phyloP scores from a whole-genome alignment of 257 asterid species.

The Coffea canephora region DNA sequence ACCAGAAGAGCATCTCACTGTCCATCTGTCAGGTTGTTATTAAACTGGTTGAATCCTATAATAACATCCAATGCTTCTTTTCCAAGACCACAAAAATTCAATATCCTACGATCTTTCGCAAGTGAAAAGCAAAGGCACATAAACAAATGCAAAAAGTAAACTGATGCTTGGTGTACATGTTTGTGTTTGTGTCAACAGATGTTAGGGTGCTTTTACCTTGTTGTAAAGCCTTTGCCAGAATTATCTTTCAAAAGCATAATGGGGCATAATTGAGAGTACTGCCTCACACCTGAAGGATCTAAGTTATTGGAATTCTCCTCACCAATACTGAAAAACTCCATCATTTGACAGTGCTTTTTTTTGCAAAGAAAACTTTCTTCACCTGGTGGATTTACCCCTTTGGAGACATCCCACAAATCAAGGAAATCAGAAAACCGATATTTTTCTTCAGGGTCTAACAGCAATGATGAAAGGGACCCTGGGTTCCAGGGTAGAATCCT shows the following conservation, averaged over 20 bases:
- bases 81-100: background rate
- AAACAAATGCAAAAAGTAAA: background rate
- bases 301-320: slow-evolving; percentile 35
- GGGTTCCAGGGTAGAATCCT: slow-evolving; percentile 9
- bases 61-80: too few relatives aligned
- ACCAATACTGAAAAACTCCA: slow-evolving; percentile 47
- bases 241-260: slow-evolving; percentile 56
- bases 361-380: slow-evolving; percentile 56
- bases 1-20: background rate
- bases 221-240: slow-evolving; percentile 37
- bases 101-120: background rate
- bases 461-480: slow-evolving; percentile 21
- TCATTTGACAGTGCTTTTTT: slow-evolving; percentile 51
- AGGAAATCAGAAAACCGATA: slow-evolving; percentile 18
- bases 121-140: slow-evolving; percentile 5
- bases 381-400: slow-evolving; percentile 57
- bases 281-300: slow-evolving; percentile 37
- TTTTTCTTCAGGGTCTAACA: slow-evolving; percentile 32
- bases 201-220: slow-evolving; percentile 38
- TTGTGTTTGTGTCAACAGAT: background rate
- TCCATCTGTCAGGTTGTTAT: background rate
- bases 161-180: background rate
- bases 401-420: slow-evolving; percentile 64
- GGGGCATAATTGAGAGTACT: slow-evolving; percentile 56
- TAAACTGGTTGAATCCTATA: background rate